Evolutionary conservation across 495 filamentous ascomycete species (phyloP).

Genomic region (Chaetomium cochliodes): DNA sequence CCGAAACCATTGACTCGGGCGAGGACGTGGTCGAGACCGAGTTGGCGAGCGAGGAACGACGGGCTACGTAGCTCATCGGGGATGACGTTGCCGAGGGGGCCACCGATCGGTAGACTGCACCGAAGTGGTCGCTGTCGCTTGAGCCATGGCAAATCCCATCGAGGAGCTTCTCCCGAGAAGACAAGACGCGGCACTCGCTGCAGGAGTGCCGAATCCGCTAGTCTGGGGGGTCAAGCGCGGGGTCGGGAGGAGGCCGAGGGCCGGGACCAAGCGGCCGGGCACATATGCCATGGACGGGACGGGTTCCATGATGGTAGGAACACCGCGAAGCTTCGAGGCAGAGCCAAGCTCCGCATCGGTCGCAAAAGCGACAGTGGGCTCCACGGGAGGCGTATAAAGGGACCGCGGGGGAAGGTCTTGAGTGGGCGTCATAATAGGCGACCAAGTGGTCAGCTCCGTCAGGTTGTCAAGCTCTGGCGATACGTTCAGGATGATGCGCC

Average conservation of each 20-base stretch:
- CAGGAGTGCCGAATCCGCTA: conserved; percentile 78
- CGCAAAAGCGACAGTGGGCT: conserved; percentile 33
- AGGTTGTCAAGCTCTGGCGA: conserved; percentile 72
- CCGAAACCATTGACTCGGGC: conserved; percentile 88
- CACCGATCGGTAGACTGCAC: conserved; percentile 57
- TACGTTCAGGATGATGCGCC: conserved; percentile 69
- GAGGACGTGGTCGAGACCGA: conserved; percentile 76
- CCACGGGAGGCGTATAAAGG: conserved; percentile 35
- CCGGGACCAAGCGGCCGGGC: conserved; percentile 47
- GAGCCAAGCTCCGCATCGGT: conserved; percentile 47
- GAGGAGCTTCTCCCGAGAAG: conserved; percentile 56
- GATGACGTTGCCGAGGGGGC: conserved; percentile 56
- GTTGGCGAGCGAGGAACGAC: conserved; percentile 74
- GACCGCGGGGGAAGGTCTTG: conserved; percentile 39
- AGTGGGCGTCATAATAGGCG: conserved; percentile 28
- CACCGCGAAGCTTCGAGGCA: conserved; percentile 42
- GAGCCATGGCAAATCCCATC: conserved; percentile 78
- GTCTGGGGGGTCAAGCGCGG: conserved; percentile 78
- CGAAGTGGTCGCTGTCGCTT: conserved; percentile 63
- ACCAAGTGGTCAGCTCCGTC: conserved; percentile 45
- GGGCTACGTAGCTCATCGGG: conserved; percentile 57
- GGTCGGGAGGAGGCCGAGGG: conserved; percentile 69
- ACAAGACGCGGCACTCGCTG: conserved; percentile 69
- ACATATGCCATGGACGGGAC: conserved; percentile 54
- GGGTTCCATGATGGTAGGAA: conserved; percentile 63